phyloP scores from a whole-genome alignment of 1,139 yeast genomes.

The Pneumocystis sp. region DNA sequence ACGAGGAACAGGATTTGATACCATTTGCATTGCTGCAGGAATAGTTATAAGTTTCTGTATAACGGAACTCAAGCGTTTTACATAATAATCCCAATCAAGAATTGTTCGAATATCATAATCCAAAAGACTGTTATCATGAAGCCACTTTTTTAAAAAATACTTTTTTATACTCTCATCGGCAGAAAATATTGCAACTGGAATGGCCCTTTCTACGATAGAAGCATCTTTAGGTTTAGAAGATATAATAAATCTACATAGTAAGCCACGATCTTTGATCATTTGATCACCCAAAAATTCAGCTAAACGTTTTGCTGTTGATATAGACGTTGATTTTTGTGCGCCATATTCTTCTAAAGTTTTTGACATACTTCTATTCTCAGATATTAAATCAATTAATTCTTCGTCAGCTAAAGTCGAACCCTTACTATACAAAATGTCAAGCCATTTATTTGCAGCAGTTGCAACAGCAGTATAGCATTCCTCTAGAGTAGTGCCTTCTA shows the following conservation, averaged over 20 bases:
- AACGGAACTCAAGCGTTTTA: slow-evolving; percentile 82
- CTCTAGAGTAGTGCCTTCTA: slow-evolving; percentile 68
- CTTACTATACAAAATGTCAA: slow-evolving; percentile 76
- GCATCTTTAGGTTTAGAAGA: slow-evolving; percentile 71
- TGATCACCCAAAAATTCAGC: slow-evolving; percentile 96
- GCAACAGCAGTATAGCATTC: slow-evolving; percentile 84
- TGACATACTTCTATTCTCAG: slow-evolving; percentile 94
- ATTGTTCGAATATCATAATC: slow-evolving; percentile 78
- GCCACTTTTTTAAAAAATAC: slow-evolving; percentile 69
- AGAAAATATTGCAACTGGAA: slow-evolving; percentile 91
- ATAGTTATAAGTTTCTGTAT: slow-evolving; percentile 89
- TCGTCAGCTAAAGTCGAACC: slow-evolving; percentile 86
- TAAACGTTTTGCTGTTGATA: slow-evolving; percentile 81
- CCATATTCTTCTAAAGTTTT: slow-evolving; percentile 82
- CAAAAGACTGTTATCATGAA: slow-evolving; percentile 61
- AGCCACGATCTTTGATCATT: slow-evolving; percentile 92
- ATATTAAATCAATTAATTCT: slow-evolving; percentile 83
- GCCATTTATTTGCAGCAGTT: slow-evolving; percentile 84
- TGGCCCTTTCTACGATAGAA: slow-evolving; percentile 91
- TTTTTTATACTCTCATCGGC: slow-evolving; percentile 51
- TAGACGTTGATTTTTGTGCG: slow-evolving; percentile 81
- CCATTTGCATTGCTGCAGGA: slow-evolving; percentile 89
- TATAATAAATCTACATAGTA: slow-evolving; percentile 88
- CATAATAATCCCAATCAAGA: slow-evolving; percentile 86
- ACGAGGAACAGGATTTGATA: slow-evolving; percentile 88